phyloP scores from a whole-genome alignment of 1,284 basidiomycete genomes.

The Leucoagaricus sp. region DNA sequence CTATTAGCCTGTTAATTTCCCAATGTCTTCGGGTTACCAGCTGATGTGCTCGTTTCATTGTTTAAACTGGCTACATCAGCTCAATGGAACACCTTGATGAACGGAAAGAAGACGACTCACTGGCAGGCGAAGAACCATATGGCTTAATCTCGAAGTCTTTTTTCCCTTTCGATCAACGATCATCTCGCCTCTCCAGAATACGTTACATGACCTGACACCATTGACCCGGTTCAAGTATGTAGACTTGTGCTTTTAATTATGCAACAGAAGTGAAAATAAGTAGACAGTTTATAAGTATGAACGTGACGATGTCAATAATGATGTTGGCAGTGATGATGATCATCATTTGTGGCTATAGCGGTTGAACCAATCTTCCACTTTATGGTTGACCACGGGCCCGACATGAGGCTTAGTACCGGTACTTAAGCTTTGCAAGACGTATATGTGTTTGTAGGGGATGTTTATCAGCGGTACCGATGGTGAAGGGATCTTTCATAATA shows the following conservation, averaged over 20 bases:
- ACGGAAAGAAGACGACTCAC: neutral
- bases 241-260: neutral
- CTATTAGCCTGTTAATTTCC: neutral
- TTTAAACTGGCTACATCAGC: neutral
- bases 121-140: neutral
- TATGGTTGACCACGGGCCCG: no score
- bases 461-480: neutral
- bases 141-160: no score
- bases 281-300: no score
- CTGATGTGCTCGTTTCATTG: neutral
- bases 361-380: neutral
- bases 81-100: neutral
- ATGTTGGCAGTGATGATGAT: no score
- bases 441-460: neutral
- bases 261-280: no score
- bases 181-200: neutral
- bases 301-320: no score
- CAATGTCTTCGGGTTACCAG: no score
- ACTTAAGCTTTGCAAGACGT: neutral
- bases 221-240: no score
- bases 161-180: neutral
- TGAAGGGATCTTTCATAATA: conserved; percentile 3
- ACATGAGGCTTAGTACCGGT: neutral
- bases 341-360: neutral
- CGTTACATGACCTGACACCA: no score